phyloP scores from a whole-genome alignment of 2,329 filamentous ascomycete genomes.

The Pseudocercospora vitis region DNA sequence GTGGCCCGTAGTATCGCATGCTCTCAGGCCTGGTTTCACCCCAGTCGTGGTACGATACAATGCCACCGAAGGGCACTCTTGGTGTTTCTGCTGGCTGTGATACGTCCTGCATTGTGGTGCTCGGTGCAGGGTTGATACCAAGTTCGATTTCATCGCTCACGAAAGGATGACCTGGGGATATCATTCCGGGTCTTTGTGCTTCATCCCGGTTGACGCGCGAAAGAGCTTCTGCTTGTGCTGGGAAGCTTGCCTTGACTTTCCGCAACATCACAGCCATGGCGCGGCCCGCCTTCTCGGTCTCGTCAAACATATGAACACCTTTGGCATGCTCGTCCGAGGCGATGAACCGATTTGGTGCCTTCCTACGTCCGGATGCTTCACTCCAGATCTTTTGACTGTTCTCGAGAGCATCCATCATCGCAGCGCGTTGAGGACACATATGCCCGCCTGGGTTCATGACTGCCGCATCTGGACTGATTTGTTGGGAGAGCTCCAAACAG shows the following conservation, averaged over 20 bases:
- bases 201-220: slow-evolving; percentile 7
- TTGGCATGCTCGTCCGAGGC: slow-evolving; percentile 17
- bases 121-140: neutral
- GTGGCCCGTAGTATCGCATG: neutral
- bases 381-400: slow-evolving; percentile 37
- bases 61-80: slow-evolving; percentile 17
- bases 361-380: slow-evolving; percentile 20
- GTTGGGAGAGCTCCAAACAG: slow-evolving; percentile 45
- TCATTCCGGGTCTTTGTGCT: neutral
- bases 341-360: slow-evolving; percentile 10
- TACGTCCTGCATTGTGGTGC: neutral
- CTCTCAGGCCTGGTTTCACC: slow-evolving; percentile 18
- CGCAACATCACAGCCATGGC: slow-evolving; percentile 38
- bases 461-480: slow-evolving; percentile 27
- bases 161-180: neutral
- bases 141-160: slow-evolving; percentile 9
- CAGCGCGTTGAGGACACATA: slow-evolving; percentile 30
- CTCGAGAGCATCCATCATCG: slow-evolving; percentile 37
- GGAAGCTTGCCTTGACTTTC: slow-evolving; percentile 32
- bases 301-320: slow-evolving; percentile 29
- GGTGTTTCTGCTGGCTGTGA: neutral
- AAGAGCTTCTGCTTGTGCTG: slow-evolving; percentile 18
- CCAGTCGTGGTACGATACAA: slow-evolving; percentile 22
- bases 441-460: slow-evolving; percentile 15
- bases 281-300: slow-evolving; percentile 35